Percentiles rank a stretch among this genome's conserved stretches.
Conservation (phyloP, 306 rosid species). For the Lathyrus aphaca region DNA sequence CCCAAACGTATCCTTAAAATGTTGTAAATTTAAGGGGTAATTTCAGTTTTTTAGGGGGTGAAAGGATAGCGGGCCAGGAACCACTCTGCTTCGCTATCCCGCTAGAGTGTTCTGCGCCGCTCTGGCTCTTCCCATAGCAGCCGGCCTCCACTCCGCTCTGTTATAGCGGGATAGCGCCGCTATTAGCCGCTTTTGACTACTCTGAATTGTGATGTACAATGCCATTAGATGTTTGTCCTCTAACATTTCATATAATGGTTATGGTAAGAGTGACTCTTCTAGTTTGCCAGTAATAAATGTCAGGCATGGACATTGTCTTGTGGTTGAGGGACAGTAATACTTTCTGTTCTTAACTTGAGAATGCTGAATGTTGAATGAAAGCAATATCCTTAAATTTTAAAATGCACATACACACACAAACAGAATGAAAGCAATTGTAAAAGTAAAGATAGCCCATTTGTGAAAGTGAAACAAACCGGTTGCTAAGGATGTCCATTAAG, state of each 20-base stretch:
- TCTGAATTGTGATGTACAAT: not conserved
- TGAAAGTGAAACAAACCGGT: constrained; percentile 6
- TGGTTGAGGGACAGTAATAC: not conserved
- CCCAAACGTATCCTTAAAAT: too few species aligned
- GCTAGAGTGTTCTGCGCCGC: too few species aligned
- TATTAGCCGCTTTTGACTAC: too few species aligned
- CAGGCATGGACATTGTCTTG: not conserved
- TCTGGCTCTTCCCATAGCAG: too few species aligned
- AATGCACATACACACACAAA: not conserved
- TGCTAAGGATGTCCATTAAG: not conserved
- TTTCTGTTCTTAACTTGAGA: not conserved
- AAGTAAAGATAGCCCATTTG: constrained; percentile 4
- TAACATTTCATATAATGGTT: not conserved
- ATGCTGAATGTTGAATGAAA: not conserved
- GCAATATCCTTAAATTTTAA: constrained; percentile 4
- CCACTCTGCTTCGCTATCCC: too few species aligned
- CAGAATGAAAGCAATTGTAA: not conserved
- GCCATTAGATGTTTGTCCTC: not conserved
- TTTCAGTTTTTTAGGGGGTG: too few species aligned
- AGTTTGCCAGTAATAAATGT: not conserved
- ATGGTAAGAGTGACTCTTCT: not conserved
- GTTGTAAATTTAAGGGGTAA: too few species aligned
- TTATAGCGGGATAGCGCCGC: too few species aligned
- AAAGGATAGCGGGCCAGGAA: too few species aligned
- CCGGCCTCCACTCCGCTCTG: too few species aligned